phyloP scores from a whole-genome alignment of 2,329 filamentous ascomycete species.

The Colletotrichum sp. region DNA sequence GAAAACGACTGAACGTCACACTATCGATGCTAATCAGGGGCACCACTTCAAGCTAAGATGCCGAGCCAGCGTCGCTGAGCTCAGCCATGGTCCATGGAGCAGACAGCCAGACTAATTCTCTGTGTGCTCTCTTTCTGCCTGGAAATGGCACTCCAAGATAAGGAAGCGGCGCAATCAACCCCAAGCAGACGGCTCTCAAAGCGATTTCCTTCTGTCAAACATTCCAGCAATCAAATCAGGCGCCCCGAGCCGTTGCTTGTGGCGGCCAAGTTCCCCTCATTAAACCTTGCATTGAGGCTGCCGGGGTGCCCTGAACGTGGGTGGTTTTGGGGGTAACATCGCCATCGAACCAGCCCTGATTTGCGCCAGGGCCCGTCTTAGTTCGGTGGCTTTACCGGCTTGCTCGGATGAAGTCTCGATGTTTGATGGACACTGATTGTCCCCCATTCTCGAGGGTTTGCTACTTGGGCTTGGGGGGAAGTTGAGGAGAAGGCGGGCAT shows the following conservation, averaged over 20 bases:
- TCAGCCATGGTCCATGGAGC: neutral
- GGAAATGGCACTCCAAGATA: neutral
- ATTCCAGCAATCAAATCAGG: conserved; percentile 1
- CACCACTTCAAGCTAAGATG: neutral
- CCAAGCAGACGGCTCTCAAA: neutral
- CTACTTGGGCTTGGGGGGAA: neutral
- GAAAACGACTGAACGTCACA: neutral
- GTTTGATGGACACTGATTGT: neutral
- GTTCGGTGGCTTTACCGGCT: neutral
- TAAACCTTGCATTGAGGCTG: conserved; percentile 1
- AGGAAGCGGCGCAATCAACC: neutral
- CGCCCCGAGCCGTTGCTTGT: neutral
- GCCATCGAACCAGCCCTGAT: neutral
- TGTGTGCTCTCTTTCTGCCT: neutral
- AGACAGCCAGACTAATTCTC: neutral
- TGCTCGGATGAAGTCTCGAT: neutral
- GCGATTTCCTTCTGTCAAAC: conserved; percentile 1
- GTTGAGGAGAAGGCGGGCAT: neutral
- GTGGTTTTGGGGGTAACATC: neutral
- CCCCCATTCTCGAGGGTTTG: neutral
- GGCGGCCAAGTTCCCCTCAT: neutral
- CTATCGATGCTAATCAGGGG: neutral
- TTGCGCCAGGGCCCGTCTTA: neutral
- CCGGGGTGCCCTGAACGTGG: neutral
- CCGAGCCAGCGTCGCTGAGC: neutral